Conservation (phyloP, 176 grass and related monocot genomes). For the Triticum aestivum region IWGSC_CS_RefSeq_v2.1 NC_057813.1:399624409-399624908, state of each 20-base stretch:
- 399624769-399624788: neutral
- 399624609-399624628: neutral
- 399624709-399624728: neutral
- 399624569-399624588: neutral
- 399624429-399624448: neutral
- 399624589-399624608: neutral
- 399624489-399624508: neutral
- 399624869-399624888: too few species aligned
- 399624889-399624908: too few species aligned
- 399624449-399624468: neutral
- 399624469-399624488: neutral
- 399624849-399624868: too few species aligned
- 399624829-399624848: neutral
- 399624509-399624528: neutral
- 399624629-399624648: neutral
- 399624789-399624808: neutral
- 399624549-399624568: neutral
- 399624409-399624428: neutral
- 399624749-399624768: neutral
- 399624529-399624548: neutral
- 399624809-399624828: neutral
- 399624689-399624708: too few species aligned
- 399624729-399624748: too few species aligned
- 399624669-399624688: neutral
- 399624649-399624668: neutral